Percentiles rank a stretch among this genome's conserved stretches.
phyloP scores from a whole-genome alignment of 495 filamentous ascomycete species.

The Sordaria brevicollis region DNA sequence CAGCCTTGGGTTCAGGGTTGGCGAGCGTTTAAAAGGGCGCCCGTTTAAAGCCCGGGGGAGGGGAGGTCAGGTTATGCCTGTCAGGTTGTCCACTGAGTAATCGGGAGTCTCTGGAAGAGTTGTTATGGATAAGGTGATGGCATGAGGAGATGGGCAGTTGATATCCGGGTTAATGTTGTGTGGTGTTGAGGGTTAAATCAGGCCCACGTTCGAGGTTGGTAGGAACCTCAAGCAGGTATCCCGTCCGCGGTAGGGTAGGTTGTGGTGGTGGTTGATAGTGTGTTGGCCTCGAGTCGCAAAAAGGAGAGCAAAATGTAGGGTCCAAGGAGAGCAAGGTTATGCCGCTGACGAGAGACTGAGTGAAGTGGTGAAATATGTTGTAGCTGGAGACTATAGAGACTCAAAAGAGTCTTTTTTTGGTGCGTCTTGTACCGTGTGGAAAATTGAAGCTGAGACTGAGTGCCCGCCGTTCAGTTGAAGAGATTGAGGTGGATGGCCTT shows the following conservation, averaged over 20 bases:
- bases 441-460: background rate
- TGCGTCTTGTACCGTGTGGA: background rate
- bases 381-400: background rate
- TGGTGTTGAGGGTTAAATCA: background rate
- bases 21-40: background rate
- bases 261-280: background rate
- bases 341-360: background rate
- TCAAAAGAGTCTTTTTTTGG: background rate
- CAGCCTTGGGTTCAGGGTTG: background rate
- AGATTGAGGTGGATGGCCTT: too few relatives aligned
- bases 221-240: background rate
- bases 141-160: background rate
- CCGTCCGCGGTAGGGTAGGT: background rate
- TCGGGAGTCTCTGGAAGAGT: background rate
- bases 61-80: background rate
- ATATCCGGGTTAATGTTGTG: background rate
- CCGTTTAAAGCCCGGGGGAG: background rate
- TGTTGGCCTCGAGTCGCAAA: background rate
- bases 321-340: background rate
- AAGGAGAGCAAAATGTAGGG: background rate
- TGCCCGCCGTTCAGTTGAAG: too few relatives aligned
- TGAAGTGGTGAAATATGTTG: background rate
- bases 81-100: background rate
- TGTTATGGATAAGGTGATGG: background rate
- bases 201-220: background rate